Base-by-base conservation (phyloP, 305 asterid species). In the Salvia sclarea region DNA sequence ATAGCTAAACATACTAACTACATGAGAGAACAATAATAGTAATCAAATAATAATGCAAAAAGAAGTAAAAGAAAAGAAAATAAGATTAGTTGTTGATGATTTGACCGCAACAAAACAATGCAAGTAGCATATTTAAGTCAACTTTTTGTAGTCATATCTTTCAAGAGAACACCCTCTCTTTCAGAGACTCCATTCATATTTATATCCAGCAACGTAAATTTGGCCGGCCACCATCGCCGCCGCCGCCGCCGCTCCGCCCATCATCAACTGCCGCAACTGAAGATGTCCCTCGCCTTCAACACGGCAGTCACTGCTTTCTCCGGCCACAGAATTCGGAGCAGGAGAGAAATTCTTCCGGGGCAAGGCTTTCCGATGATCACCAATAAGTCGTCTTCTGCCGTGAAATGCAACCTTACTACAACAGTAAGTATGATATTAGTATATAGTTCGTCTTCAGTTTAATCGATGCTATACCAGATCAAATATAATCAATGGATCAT, bases 321-420 rank as follows among this genome's bases (percentile, higher is more conserved):
- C 16, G 63, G 67, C 68, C 54, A 45, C 24, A 18, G 18, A 45
- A 21, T 56, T 11, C 72, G 16, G 28, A 47, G 49, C 56, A 38
- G 68, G 10, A 48, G 8, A 66, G 7, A 47, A 18, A 11, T 0
- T 12, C 48, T 38, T 57, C 54, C 61, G 35, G 75, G 12, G 4
- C 6, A 9, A 0, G 61, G n/a, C 17, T 37, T 17, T 38, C 24
- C 47, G 11, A 41, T 11, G 63, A 57, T 0, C 25, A 41, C 49
- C 28, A 25, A 22, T 5, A 62, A 41, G 13, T 31, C 76, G 9
- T 12, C 28, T 28, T 6, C 31, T 4, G 5, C 68, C 8, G 68
- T 35, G 24, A 66, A 65, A 28, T 73, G 76, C 71, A 64, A 41
- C 55, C 72, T 72, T 43, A 12, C 11, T n/a, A 24, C 71, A 72